Evolutionary conservation across 1,139 yeast species (phyloP).

Genomic region (Pichiaceae sp.): DNA sequence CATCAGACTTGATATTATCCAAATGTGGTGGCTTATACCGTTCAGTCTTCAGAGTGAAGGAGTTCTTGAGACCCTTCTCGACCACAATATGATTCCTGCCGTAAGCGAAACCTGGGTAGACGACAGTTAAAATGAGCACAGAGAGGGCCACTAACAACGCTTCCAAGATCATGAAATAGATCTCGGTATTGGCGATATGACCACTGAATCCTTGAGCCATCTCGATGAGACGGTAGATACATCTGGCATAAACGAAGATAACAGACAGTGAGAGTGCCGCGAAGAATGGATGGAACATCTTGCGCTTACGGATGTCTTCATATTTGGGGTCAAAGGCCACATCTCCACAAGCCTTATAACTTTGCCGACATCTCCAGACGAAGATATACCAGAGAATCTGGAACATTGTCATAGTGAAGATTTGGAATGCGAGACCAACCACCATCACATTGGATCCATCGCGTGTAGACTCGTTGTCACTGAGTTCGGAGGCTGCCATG

Average conservation of each 20-base stretch:
- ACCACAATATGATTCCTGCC: constrained; percentile 27
- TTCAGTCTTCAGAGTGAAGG: constrained; percentile 2
- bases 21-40: background rate
- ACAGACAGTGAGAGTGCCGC: constrained; percentile 45
- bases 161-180: constrained; percentile 68
- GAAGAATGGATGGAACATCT: constrained; percentile 41
- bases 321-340: constrained; percentile 31
- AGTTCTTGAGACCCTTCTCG: constrained; percentile 12
- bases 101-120: constrained; percentile 58
- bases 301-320: constrained; percentile 31
- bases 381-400: constrained; percentile 49
- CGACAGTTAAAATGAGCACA: constrained; percentile 36
- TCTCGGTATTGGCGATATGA: constrained; percentile 59
- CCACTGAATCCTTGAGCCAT: constrained; percentile 75
- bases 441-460: constrained; percentile 72
- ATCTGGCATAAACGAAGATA: constrained; percentile 57
- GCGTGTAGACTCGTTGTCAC: constrained; percentile 25
- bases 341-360: constrained; percentile 17
- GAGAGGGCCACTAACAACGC: constrained; percentile 58
- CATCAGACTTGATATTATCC: too few species aligned
- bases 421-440: constrained; percentile 77
- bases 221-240: constrained; percentile 76
- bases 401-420: constrained; percentile 62
- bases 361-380: constrained; percentile 34
- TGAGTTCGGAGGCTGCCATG: constrained; percentile 51